Base-by-base conservation (phyloP, 257 asterid species). In the Primulina eburnea region DNA sequence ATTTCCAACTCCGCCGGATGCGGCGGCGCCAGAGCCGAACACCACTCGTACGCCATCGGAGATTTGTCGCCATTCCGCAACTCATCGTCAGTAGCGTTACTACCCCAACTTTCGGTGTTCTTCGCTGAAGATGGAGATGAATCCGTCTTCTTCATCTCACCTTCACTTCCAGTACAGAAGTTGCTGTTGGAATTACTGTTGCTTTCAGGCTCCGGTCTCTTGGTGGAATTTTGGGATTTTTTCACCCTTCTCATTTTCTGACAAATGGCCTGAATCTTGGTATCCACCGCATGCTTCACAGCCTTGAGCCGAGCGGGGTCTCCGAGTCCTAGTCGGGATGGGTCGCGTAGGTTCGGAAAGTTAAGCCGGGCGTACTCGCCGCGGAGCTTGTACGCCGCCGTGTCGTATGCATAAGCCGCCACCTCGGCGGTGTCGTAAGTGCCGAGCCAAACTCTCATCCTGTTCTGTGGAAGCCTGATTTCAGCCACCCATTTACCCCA, bases 401-500 rank as follows among this genome's bases (percentile, higher is more conserved):
- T 74, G 24, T 91, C 99, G 77, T 93, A 93, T 6, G 96, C 97
- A 79, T 85, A 93, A 38, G 99, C 99, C 14, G 99, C 99, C 71
- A 92, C 89, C 60, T 93, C 99, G 16, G 99, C 90, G 14, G 95
- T 76, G 60, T 93, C 97, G 74, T 90, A 91, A 69, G 99, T 93
- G 20, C 99, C 99, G 0, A 93, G 83, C 99, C 99, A 94, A 6
- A 94, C 96, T 71, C 97, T 77, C 85, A 85, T 82, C 70, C 99
- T 71, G 75, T 94, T 94, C 77, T 90, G 96, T 3, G 99, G 99
- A 28, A 94, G 90, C 26, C 99, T 75, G 18, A 91, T 94, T 60
- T 94, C 99, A 5, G 99, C 97, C 10, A 94, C 99, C 99, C 99
- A 94, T 59, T 87, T 94, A 1, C 99, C 97, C 99, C 99, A 94